Evolutionary conservation across 2,329 filamentous ascomycete genomes (phyloP), one percentile per base, ranked within the genome.

Genomic region (Aspergillus sclerotialis): DNA sequence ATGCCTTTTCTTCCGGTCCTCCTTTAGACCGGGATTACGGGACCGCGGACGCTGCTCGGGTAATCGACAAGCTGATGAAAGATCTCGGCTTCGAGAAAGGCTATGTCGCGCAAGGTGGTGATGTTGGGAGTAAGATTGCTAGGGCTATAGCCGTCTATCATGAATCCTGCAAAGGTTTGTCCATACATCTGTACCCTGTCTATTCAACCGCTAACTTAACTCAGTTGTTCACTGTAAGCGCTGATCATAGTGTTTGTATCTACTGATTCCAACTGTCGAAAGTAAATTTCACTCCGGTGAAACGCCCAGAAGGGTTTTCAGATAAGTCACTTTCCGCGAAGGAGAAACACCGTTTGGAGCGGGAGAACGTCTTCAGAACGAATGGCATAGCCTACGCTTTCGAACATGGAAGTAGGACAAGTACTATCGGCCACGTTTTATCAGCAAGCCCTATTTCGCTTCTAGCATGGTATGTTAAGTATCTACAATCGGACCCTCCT

Each of bases 371-470:
- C 1, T 60, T 60, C 23, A 16, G 35, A 6, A 34, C 36, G 1
- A 35, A 21, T 2, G 54, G 53, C 2, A 29, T 11, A 7, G 53
- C 44, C 4, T 60, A 60, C 41, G 44, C 48, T 1, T 29, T 41
- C 8, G 53, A 57, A 27, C 56, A 60, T 23, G 53, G 47, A 5
- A 59, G 53, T 15, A 45, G 49, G 23, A 46, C 56, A 10, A 56
- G 53, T 32, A 60, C 57, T 2, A 60, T 60, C 13, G 57, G 57
- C 3, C 52, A 55, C 28, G 52, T 53, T n/a, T 26, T 60, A n/a
- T 43, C 55, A 2, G 42, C 49, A 3, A 60, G 41, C 16, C 57
- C 57, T 3, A 35, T 60, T 5, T 50, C 56, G 4, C 42, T 60
- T 23, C 37, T 60, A 8, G 48, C 57, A 34, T 60, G 57, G 54